Base-by-base conservation (phyloP, 2,329 filamentous ascomycete species). In the Bipolaris zeicola region DNA sequence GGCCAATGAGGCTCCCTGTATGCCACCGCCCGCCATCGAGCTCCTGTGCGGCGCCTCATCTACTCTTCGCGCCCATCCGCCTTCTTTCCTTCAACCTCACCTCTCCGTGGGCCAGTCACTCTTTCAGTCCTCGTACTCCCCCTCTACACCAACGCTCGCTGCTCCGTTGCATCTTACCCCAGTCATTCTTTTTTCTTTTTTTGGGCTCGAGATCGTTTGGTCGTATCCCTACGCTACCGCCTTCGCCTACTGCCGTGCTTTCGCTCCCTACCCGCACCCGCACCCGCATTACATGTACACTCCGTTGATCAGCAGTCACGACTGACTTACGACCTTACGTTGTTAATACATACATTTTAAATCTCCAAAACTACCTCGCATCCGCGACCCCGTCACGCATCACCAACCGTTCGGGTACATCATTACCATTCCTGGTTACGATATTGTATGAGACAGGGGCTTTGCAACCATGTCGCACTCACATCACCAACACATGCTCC, bases 141-240 rank as follows among this genome's bases (percentile, higher is more conserved):
- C 46, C 50, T 50, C 55, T 50, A 43, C 50, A 57, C 50, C 63
- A 42, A 56, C 61, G 48, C 61, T 60, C 63, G 60, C 56, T 50
- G 61, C 70, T 67, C 66, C 47, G 31, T 47, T 28, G 14, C 49
- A 66, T 69, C 72, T 71, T 72, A 76, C 74, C 72, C 68, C 70
- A 75, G 74, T 76, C 74, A 74, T 69, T 76, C 74, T 71, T 76
- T 76, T 43, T 46, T 43, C 42, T 71, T 76, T 76, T 42, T 46
- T 72, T 67, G 62, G 66, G 64, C 63, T 59, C 56, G 65, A 65
- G 50, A 58, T 59, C 48, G 57, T 62, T 66, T 61, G 55, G 52
- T 67, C 47, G 44, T 34, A 50, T 44, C 43, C 51, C 59, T 67
- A 53, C 43, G 52, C 60, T 66, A 53, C 31, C 55, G 38, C 37